These are phyloP conservation scores for Blumeria hordei DNA, from an alignment of 2,329 filamentous ascomycete genomes.

Conservation along the genomic window DNA sequence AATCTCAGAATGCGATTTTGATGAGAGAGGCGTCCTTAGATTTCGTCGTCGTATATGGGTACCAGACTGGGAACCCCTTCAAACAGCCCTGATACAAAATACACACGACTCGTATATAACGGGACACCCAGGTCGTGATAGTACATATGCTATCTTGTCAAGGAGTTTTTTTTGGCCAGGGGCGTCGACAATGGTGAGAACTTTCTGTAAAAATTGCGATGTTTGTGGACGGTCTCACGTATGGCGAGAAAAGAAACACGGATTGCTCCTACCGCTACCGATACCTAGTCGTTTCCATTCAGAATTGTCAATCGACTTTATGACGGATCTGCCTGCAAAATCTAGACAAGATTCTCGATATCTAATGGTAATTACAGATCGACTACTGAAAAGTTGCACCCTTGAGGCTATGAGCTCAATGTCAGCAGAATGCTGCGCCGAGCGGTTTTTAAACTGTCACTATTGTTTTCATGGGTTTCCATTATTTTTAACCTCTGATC, in stretches of 20 bases:
- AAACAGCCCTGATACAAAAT: background rate
- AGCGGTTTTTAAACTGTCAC: background rate
- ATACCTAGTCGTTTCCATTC: background rate
- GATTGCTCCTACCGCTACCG: background rate
- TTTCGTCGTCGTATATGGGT: background rate
- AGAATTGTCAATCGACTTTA: background rate
- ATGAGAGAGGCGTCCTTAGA: background rate
- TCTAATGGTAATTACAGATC: background rate
- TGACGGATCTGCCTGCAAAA: background rate
- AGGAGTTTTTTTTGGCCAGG: background rate
- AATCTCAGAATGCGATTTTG: background rate
- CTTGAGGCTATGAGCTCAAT: background rate
- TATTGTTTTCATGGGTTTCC: too few species aligned
- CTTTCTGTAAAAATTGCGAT: background rate
- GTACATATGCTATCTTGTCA: background rate
- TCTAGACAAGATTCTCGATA: background rate
- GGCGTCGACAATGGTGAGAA: background rate
- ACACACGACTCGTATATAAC: background rate
- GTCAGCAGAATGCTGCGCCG: background rate
- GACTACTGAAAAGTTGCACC: background rate
- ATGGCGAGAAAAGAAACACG: background rate
- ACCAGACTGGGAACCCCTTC: background rate
- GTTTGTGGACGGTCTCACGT: background rate
- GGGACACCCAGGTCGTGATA: background rate
- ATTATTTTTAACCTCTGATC: too few species aligned